A percentile compares a stretch with the other conserved stretches of the same genome.
These are phyloP conservation scores for Kodamaea suecica DNA, from an alignment of 1,139 yeast genomes.

Conservation along the genomic window DNA sequence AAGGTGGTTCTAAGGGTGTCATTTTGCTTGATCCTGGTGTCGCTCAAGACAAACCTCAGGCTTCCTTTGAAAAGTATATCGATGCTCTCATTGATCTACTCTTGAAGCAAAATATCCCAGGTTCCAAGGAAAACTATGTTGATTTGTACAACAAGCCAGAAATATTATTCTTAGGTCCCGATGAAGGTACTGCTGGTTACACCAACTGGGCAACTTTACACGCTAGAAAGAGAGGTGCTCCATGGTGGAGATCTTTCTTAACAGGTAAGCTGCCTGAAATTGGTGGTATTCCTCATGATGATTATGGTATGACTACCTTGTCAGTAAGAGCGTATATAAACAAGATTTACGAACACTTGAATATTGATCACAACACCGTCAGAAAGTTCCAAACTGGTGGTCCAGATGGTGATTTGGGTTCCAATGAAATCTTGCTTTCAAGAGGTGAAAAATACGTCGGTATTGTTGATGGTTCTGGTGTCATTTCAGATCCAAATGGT, in stretches of 20 bases:
- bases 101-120: constrained; percentile 69
- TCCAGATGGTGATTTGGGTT: constrained; percentile 97
- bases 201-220: constrained; percentile 99
- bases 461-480: constrained; percentile 95
- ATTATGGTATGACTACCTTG: constrained; percentile 94
- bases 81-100: constrained; percentile 87
- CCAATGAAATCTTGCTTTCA: constrained; percentile 87
- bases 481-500: constrained; percentile 87
- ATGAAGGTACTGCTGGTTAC: constrained; percentile 94
- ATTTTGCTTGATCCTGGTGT: constrained; percentile 77
- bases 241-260: constrained; percentile 98
- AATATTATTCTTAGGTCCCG: constrained; percentile 95
- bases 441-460: constrained; percentile 81
- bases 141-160: constrained; percentile 83
- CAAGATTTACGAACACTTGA: constrained; percentile 78
- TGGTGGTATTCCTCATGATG: constrained; percentile 99
- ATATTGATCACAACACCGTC: constrained; percentile 54
- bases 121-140: constrained; percentile 80
- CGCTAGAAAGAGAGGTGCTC: constrained; percentile 90
- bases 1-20: constrained; percentile 98
- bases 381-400: constrained; percentile 96
- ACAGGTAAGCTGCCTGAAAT: constrained; percentile 90
- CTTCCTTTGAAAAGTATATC: constrained; percentile 88
- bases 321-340: constrained; percentile 92
- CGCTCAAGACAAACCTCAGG: constrained; percentile 78